Conservation (phyloP, 306 rosid genomes). For the Cicer yamashitae region DNA sequence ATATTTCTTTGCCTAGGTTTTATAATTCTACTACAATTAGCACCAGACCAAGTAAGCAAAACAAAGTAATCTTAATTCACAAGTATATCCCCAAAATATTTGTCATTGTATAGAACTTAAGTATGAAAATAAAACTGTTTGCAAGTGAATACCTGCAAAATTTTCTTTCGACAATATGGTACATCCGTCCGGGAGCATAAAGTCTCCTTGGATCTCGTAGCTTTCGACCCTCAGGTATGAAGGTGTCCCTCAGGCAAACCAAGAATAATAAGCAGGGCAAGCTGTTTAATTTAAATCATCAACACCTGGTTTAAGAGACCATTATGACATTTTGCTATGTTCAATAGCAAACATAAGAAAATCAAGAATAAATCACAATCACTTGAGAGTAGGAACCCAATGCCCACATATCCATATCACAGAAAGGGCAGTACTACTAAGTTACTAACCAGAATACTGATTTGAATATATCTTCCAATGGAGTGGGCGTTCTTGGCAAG, state of each 20-base stretch:
- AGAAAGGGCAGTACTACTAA: constrained; percentile 48
- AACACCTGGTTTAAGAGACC: constrained; percentile 72
- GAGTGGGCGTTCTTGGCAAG: constrained; percentile 94
- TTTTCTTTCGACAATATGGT: constrained; percentile 89
- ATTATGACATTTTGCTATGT: constrained; percentile 52
- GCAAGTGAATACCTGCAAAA: constrained; percentile 76
- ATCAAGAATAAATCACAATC: constrained; percentile 13
- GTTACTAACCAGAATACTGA: constrained; percentile 83
- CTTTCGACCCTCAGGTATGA: constrained; percentile 85
- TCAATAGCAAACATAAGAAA: constrained; percentile 40
- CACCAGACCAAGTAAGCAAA: not conserved
- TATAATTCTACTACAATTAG: no score
- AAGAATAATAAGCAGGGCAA: constrained; percentile 91
- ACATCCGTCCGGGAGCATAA: constrained; percentile 93
- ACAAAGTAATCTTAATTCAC: not conserved
- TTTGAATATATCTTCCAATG: constrained; percentile 90
- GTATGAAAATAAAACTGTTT: constrained; percentile 1
- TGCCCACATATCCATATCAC: constrained; percentile 14
- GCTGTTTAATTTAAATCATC: constrained; percentile 79
- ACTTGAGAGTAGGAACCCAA: constrained; percentile 24
- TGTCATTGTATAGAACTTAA: not conserved
- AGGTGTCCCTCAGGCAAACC: constrained; percentile 96
- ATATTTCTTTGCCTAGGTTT: no score
- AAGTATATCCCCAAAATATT: constrained; percentile 8
- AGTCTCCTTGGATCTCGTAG: constrained; percentile 91